Base-by-base conservation (phyloP, 345 rosid species). In the Brassica cretica region DNA sequence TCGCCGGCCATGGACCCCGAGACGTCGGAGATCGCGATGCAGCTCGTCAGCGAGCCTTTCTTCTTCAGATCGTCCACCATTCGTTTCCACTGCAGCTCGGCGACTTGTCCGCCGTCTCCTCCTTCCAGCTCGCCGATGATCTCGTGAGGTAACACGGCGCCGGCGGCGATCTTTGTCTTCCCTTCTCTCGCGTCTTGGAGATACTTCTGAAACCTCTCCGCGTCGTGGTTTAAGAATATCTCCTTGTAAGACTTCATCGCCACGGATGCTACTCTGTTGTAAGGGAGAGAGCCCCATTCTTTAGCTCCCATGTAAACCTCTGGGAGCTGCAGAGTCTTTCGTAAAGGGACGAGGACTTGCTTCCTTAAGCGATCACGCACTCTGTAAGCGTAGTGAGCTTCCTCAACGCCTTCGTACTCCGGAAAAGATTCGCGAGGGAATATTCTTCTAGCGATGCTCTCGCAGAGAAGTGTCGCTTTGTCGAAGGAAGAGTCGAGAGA, bases 81-180 rank as follows among this genome's bases (percentile, higher is more conserved):
- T 61, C 90, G 80, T 73, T 80, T 80, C 97, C 97, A 83, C 35
- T 75, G 89, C 46, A 89, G 82, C 84, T 86, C 90, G 0, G 86
- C 85, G 1, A 89, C 91, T 77, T 77, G 71, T 41, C 89, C 91
- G 4, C 82, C 86, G 12, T 84, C 85, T 1, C 21, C 77, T 4
- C 80, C 92, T 1, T 61, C 0, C 72, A 85, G 70, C 0, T 84
- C 74, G 0, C 49, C 41, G 21, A 91, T 84, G 1, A 89, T 88
- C 84, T 88, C 89, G 63, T 91, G 92, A 8, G 92, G 91, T 0
- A 91, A 85, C 80, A 91, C n/a, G 1, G 92, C 90, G 0, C 90
- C 90, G 0, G 94, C 87, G 0, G 94, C 83, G 5, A 91, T 58
- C 18, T 61, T 88, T 0, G 89, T 74, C 61, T 88, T 85, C 14